Evolutionary conservation across 1,139 yeast species (phyloP).

Genomic region (Zygosaccharomyces pseudobailii): DNA sequence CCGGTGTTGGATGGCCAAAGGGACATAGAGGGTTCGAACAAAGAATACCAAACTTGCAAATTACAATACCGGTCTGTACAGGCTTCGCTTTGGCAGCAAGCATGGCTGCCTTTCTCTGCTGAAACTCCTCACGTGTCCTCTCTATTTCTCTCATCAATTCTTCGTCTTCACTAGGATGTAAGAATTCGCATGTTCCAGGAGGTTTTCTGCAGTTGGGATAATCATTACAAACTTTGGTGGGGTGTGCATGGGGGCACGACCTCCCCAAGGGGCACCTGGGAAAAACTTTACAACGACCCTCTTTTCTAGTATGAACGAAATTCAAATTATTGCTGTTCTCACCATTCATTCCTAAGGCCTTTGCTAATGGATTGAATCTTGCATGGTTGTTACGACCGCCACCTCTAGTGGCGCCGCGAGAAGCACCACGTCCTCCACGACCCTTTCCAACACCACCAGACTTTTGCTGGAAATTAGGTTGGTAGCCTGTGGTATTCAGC

Average conservation of each 20-base stretch:
- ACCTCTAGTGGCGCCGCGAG: constrained; percentile 19
- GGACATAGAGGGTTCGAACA: constrained; percentile 79
- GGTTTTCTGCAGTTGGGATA: constrained; percentile 76
- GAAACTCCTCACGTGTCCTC: constrained; percentile 50
- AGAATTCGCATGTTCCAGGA: constrained; percentile 74
- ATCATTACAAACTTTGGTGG: constrained; percentile 68
- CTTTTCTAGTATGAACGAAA: constrained; percentile 37
- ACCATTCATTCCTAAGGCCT: constrained; percentile 31
- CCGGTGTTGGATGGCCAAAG: constrained; percentile 89
- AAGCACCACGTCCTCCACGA: constrained; percentile 26
- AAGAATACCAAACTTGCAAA: constrained; percentile 70
- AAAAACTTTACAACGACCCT: constrained; percentile 70
- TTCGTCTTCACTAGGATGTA: constrained; percentile 83
- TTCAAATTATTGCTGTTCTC: constrained; percentile 22
- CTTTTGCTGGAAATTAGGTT: constrained; percentile 22
- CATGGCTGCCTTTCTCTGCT: constrained; percentile 39
- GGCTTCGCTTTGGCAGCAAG: constrained; percentile 34
- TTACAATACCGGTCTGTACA: constrained; percentile 44
- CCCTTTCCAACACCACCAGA: constrained; percentile 22
- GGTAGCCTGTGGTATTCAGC: constrained; percentile 14
- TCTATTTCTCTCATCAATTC: constrained; percentile 63
- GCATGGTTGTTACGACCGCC: constrained; percentile 27
- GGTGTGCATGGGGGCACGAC: constrained; percentile 73
- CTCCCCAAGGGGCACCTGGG: constrained; percentile 66
- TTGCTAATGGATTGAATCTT: constrained; percentile 32